phyloP scores from a whole-genome alignment of 352 stramenopile species.

The Pythium coloratum region DNA sequence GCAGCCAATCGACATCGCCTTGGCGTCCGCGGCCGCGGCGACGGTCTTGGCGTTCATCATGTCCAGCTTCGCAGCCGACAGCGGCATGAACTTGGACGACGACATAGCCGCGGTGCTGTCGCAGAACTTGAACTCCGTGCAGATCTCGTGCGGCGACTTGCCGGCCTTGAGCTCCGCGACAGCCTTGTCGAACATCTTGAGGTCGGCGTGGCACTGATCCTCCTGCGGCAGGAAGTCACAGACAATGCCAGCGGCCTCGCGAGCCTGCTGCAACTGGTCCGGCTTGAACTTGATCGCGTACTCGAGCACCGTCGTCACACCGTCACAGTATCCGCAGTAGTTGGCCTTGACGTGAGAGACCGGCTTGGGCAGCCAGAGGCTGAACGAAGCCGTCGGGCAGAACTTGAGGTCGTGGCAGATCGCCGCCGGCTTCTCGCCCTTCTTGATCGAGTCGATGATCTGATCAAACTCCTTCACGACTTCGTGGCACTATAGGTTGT shows the following conservation, averaged over 20 bases:
- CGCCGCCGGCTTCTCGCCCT: slow-evolving; percentile 53
- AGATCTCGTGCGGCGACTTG: slow-evolving; percentile 66
- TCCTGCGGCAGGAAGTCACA: slow-evolving; percentile 64
- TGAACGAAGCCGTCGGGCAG: slow-evolving; percentile 26
- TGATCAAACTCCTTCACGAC: slow-evolving; percentile 61
- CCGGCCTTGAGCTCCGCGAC: slow-evolving; percentile 46
- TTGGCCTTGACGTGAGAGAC: slow-evolving; percentile 22
- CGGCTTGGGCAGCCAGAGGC: background rate
- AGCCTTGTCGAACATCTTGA: slow-evolving; percentile 69
- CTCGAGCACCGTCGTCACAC: slow-evolving; percentile 62
- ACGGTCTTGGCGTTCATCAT: slow-evolving; percentile 37
- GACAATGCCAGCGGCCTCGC: slow-evolving; percentile 59
- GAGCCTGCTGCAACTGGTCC: slow-evolving; percentile 60
- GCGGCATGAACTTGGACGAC: slow-evolving; percentile 19
- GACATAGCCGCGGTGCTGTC: background rate
- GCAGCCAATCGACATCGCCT: slow-evolving; percentile 60
- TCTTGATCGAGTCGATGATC: slow-evolving; percentile 64
- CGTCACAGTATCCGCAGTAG: slow-evolving; percentile 64
- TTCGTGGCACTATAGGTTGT: slow-evolving; percentile 51
- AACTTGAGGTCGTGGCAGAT: slow-evolving; percentile 75
- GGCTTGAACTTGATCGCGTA: slow-evolving; percentile 55
- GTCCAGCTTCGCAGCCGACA: slow-evolving; percentile 43
- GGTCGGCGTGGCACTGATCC: slow-evolving; percentile 66
- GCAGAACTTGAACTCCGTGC: slow-evolving; percentile 55
- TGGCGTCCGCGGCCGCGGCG: slow-evolving; percentile 27